phyloP scores from a whole-genome alignment of 345 rosid genomes.

The Iberis pinnata region DNA sequence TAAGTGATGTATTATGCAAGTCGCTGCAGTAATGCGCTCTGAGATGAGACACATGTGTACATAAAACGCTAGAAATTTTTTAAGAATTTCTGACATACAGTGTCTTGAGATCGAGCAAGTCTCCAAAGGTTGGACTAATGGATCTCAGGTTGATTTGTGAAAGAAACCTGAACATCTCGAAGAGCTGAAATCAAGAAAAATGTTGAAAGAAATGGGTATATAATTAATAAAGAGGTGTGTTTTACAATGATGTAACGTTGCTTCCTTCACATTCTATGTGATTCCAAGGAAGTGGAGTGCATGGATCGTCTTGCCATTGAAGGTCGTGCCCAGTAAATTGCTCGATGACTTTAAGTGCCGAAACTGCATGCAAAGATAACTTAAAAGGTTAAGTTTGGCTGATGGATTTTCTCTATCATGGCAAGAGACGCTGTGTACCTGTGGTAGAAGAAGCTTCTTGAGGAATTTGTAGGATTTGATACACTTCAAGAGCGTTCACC shows the following conservation, averaged over 20 bases:
- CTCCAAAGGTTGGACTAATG: conserved; percentile 85
- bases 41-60: neutral
- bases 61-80: neutral
- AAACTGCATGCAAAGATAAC: conserved; percentile 60
- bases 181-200: conserved; percentile 24
- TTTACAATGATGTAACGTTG: conserved; percentile 69
- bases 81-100: conserved; percentile 43
- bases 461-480: conserved; percentile 56
- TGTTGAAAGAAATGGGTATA: neutral
- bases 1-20: conserved; percentile 84
- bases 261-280: conserved; percentile 69
- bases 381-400: conserved; percentile 7
- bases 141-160: conserved; percentile 67
- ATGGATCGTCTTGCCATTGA: conserved; percentile 89
- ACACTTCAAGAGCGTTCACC: conserved; percentile 68
- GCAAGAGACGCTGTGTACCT: conserved; percentile 52
- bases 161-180: conserved; percentile 45
- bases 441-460: conserved; percentile 75
- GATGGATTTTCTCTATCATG: conserved; percentile 2
- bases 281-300: conserved; percentile 70
- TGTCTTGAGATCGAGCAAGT: conserved; percentile 71
- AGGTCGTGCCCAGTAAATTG: conserved; percentile 69
- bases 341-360: conserved; percentile 83
- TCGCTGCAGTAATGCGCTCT: conserved; percentile 42
- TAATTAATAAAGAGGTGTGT: neutral